Evolutionary conservation across 805 yeast genomes (phyloP), one percentile per base, ranked within the genome.

Genomic region (Geotrichum ghanense): DNA sequence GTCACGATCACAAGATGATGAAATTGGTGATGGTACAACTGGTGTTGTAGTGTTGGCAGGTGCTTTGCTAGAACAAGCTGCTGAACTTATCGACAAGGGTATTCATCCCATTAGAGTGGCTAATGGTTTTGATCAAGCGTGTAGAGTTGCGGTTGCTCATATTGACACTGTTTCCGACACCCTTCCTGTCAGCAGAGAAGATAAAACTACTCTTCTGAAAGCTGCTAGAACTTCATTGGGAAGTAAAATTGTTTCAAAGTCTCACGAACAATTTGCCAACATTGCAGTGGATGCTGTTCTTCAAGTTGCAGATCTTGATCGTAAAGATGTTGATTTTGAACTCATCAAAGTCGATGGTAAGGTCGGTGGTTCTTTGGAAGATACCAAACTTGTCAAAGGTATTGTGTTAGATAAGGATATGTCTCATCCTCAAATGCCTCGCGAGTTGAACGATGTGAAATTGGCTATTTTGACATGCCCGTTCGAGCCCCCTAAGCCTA

Each of bases 401-500:
- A 97, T 92, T 41, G 75, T 92, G 40, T 72, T 92, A 50, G 98
- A 92, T 66, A 92, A 92, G 69, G 97, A 92, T 60, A 90, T 89
- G 66, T 87, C 96, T 1, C 98, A 92, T 66, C 96, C 97, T 3
- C 99, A 92, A 68, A 92, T 92, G 98, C 92, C 95, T 45, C 86
- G 86, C 61, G 64, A 65, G 46, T 74, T 90, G 42, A 61, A 71
- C 50, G 83, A 88, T 64, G 95, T 87, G 53, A 87, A 85, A 63
- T 74, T 92, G 51, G 97, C 97, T 43, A 90, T 92, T 54, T 74
- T 92, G 62, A 92, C 99, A 2, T 90, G 97, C 71, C 97, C 99
- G 57, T 92, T 92, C 62, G 99, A 92, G 72, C 99, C 99, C 37
- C 99, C 99, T 58, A 92, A 92, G 70, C 99, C 99, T 56, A 92